Conservation (phyloP, 768 basidiomycete genomes). For the Mycena chlorophos region DNA sequence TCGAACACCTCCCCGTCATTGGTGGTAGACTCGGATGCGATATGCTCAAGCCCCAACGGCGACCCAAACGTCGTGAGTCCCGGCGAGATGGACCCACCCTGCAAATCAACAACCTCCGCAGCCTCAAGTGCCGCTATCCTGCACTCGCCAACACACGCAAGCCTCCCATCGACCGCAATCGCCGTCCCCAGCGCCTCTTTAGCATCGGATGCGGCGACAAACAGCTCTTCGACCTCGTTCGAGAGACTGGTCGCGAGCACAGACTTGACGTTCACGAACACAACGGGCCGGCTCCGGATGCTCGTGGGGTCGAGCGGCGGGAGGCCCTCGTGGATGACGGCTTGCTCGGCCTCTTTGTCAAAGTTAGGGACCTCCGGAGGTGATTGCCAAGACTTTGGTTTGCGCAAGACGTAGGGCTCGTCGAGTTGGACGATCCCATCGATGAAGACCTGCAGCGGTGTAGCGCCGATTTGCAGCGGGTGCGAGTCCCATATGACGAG, state of each 20-base stretch:
- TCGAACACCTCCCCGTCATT: slow-evolving; percentile 63
- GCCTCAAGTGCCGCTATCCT: neutral
- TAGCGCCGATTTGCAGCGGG: slow-evolving; percentile 79
- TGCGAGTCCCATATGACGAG: slow-evolving; percentile 84
- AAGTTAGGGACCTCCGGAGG: slow-evolving; percentile 68
- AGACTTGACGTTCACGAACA: slow-evolving; percentile 55
- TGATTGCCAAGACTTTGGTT: slow-evolving; percentile 48
- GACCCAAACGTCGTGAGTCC: slow-evolving; percentile 68
- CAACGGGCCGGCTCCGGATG: slow-evolving; percentile 36
- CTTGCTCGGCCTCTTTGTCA: slow-evolving; percentile 61
- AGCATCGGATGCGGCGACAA: neutral
- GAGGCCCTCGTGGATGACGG: slow-evolving; percentile 68
- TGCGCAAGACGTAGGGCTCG: slow-evolving; percentile 47
- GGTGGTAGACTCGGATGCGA: slow-evolving; percentile 64
- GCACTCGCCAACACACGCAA: neutral
- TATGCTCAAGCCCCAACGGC: slow-evolving; percentile 68
- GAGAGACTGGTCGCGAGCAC: slow-evolving; percentile 27
- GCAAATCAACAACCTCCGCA: neutral
- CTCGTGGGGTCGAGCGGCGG: slow-evolving; percentile 63
- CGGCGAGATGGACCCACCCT: slow-evolving; percentile 28
- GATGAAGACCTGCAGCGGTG: slow-evolving; percentile 83
- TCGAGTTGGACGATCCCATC: slow-evolving; percentile 82
- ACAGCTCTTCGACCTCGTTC: neutral
- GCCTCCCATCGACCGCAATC: neutral
- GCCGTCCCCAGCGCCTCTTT: slow-evolving; percentile 25